A percentile compares a stretch with the other conserved stretches of the same genome.
Conservation (phyloP, 805 yeast species). For the Metschnikowia sp. region DNA sequence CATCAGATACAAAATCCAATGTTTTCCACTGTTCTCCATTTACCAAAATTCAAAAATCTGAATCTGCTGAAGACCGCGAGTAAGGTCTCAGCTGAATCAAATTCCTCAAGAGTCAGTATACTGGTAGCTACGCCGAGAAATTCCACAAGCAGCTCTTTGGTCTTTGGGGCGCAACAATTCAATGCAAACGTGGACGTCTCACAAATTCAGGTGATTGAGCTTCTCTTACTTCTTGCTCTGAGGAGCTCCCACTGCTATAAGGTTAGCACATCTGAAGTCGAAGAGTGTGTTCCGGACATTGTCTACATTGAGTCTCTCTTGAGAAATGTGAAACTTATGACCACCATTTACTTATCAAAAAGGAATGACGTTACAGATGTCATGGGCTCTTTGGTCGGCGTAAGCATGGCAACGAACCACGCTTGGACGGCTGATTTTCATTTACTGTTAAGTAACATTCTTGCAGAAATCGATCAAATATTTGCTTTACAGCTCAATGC, state of each 20-base stretch:
- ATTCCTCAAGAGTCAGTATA: conserved; percentile 10
- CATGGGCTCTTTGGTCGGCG: conserved; percentile 41
- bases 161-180: conserved; percentile 25
- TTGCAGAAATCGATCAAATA: conserved; percentile 32
- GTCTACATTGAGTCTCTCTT: conserved; percentile 72
- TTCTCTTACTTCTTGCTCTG: conserved; percentile 27
- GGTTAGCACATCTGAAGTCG: conserved; percentile 51
- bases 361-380: conserved; percentile 36
- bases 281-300: conserved; percentile 78
- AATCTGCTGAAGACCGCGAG: conserved; percentile 36
- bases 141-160: conserved; percentile 27
- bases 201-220: conserved; percentile 29
- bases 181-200: conserved; percentile 25
- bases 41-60: conserved; percentile 24
- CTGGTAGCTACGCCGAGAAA: conserved; percentile 30
- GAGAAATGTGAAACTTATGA: conserved; percentile 60
- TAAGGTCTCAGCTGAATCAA: conserved; percentile 41
- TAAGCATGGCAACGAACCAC: conserved; percentile 1
- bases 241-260: conserved; percentile 31
- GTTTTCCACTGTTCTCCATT: conserved; percentile 31
- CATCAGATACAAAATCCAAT: conserved; percentile 45
- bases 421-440: not conserved
- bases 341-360: conserved; percentile 47
- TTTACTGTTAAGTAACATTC: conserved; percentile 41
- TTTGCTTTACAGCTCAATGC: conserved; percentile 35